Percentiles rank a stretch among this genome's conserved stretches.
phyloP scores from a whole-genome alignment of 257 asterid species.

The Salvia miltiorrhiza region DNA sequence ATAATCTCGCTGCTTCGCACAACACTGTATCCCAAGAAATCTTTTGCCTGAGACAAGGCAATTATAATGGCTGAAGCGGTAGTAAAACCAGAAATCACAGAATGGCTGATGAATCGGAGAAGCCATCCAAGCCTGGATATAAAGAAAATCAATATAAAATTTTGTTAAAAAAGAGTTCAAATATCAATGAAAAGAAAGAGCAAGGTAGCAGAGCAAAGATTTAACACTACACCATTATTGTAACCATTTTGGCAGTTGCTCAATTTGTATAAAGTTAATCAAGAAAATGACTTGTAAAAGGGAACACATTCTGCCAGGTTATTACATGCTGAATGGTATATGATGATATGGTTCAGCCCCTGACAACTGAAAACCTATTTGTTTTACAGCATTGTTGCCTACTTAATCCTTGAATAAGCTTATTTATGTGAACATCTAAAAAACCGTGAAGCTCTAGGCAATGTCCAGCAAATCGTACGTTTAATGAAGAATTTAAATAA shows the following conservation, averaged over 20 bases:
- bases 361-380: slow-evolving; percentile 10
- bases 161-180: neutral
- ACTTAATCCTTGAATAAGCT: slow-evolving; percentile 6
- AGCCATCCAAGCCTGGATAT: slow-evolving; percentile 96
- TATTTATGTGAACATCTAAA: slow-evolving; percentile 11
- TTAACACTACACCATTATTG: slow-evolving; percentile 2
- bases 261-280: neutral
- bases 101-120: slow-evolving; percentile 96
- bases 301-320: slow-evolving; percentile 10
- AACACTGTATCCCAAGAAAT: slow-evolving; percentile 91
- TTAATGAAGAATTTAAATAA: neutral
- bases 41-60: slow-evolving; percentile 94
- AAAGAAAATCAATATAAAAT: slow-evolving; percentile 29
- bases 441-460: slow-evolving; percentile 3
- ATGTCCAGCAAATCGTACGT: neutral
- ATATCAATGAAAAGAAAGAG: neutral
- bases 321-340: slow-evolving; percentile 13
- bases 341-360: slow-evolving; percentile 1
- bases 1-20: slow-evolving; percentile 95
- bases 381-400: slow-evolving; percentile 5
- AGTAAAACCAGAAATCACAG: slow-evolving; percentile 99
- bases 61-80: slow-evolving; percentile 99
- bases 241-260: neutral
- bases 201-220: neutral
- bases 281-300: neutral